Conservation (phyloP, 2,329 filamentous ascomycete genomes). For the Cercospora sp. region DNA sequence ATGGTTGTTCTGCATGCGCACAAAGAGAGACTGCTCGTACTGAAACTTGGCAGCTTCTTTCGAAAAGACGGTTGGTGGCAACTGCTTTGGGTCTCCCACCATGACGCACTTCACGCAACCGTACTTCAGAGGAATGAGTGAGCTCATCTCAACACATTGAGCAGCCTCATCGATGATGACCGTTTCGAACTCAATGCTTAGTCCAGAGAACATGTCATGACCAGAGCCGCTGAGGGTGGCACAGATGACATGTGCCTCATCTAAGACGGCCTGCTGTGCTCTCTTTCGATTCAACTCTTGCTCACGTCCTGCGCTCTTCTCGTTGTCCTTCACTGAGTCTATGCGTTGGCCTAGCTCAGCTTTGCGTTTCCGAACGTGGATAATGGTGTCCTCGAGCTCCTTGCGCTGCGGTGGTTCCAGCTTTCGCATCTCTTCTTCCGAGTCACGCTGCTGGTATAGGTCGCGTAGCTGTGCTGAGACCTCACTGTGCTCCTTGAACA, state of each 20-base stretch:
- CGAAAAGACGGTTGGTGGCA: constrained; percentile 93
- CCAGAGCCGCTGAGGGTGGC: constrained; percentile 93
- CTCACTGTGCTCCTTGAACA: constrained; percentile 68
- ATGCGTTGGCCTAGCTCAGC: constrained; percentile 76
- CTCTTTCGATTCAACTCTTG: constrained; percentile 80
- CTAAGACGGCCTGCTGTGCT: constrained; percentile 87
- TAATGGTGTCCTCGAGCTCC: constrained; percentile 72
- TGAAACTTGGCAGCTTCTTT: constrained; percentile 88
- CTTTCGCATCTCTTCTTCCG: constrained; percentile 41
- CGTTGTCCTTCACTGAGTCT: constrained; percentile 81
- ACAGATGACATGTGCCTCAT: constrained; percentile 88
- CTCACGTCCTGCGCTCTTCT: constrained; percentile 77
- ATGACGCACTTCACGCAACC: constrained; percentile 95
- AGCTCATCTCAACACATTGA: constrained; percentile 95
- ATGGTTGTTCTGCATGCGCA: constrained; percentile 94
- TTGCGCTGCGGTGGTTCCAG: constrained; percentile 54
- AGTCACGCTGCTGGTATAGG: constrained; percentile 67
- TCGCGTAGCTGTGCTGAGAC: constrained; percentile 66
- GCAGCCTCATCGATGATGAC: constrained; percentile 98
- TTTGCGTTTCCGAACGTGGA: constrained; percentile 74
- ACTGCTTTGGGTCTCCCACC: constrained; percentile 94
- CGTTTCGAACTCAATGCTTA: constrained; percentile 96
- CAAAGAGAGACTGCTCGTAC: constrained; percentile 97
- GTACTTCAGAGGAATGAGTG: constrained; percentile 95
- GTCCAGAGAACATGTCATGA: constrained; percentile 93